Evolutionary conservation across 495 filamentous ascomycete genomes (phyloP), one percentile per base, ranked within the genome.

Genomic region (Polyplosphaeria fusca): DNA sequence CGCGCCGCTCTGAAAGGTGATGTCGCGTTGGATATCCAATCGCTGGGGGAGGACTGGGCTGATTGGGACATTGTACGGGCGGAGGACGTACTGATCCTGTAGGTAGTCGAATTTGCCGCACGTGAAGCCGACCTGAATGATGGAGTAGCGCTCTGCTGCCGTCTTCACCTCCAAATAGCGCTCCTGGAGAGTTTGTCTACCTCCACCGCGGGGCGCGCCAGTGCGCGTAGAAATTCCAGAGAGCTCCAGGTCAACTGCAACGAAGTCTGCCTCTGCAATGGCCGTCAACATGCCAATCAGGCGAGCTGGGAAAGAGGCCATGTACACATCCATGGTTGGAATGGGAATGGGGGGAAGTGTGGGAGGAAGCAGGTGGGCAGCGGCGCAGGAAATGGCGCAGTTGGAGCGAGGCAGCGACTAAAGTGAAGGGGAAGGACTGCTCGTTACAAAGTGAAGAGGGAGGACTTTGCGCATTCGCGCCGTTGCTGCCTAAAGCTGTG

Each of bases 101-200:
- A 78, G 66, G 13, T 68, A 46, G 51, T 85, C 78, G 54, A 84
- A 81, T 40, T 75, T 68, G 30, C 81, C 78, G 51, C 82, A 82
- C 0, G 86, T 90, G 50, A 95, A 67, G 1, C 89, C 89, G 40
- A 95, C 64, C 66, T 95, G 89, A 0, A 93, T 69, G 22, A 91
- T 76, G 58, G 86, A 82, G 56, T 84, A 93, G 13, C 76, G 78
- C 42, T 87, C 80, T 2, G 88, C 88, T 1, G 82, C 84, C 23
- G 71, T 69, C 66, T 82, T 88, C 27, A 75, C 73, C 43, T 86
- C 82, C 13, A 71, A 62, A 61, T 93, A 93, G n/a, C 81, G 73
- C 30, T 87, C 74, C 56, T 89, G 79, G 0, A 89, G 68, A 5
- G 74, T 75, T 24, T 48, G 51, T 22, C n/a, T 12, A 4, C 30